phyloP scores from a whole-genome alignment of 2,329 filamentous ascomycete species.

The Xylariales sp. region DNA sequence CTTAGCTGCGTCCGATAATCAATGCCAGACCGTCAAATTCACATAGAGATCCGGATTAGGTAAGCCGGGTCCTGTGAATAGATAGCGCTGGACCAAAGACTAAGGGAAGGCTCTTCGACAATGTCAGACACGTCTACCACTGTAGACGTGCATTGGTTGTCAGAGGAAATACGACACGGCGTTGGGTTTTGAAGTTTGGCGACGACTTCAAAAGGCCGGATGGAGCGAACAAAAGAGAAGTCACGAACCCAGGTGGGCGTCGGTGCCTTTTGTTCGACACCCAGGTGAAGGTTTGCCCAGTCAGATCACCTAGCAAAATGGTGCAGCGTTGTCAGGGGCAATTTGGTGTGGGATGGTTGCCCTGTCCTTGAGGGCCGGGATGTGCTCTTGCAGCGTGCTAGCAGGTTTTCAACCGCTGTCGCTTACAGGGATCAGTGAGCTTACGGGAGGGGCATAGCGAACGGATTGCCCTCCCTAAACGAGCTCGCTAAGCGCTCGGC shows the following conservation, averaged over 20 bases:
- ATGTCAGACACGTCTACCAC: constrained; percentile 9
- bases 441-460: constrained; percentile 26
- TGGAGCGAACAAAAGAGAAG: constrained; percentile 7
- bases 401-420: constrained; percentile 13
- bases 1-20: constrained; percentile 4
- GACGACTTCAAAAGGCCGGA: constrained; percentile 12
- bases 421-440: constrained; percentile 1
- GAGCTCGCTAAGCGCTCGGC: constrained; percentile 9
- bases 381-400: constrained; percentile 9
- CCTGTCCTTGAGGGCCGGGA: constrained; percentile 3
- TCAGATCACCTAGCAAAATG: background rate
- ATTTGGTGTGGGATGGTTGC: constrained; percentile 12
- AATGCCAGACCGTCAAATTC: background rate
- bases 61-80: constrained; percentile 1
- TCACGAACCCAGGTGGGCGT: constrained; percentile 6
- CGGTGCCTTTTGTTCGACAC: constrained; percentile 13
- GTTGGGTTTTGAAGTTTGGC: constrained; percentile 9
- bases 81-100: too few species aligned
- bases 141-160: constrained; percentile 7
- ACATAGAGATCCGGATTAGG: constrained; percentile 6
- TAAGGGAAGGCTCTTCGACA: constrained; percentile 1
- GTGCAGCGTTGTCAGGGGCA: constrained; percentile 13
- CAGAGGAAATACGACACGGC: constrained; percentile 10
- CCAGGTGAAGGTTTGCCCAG: constrained; percentile 1
- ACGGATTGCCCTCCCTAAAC: constrained; percentile 12